These are phyloP conservation scores for Chloranthus sessilifolius DNA, from an alignment of 164 flowering plant species.

Conservation along the genomic window DNA sequence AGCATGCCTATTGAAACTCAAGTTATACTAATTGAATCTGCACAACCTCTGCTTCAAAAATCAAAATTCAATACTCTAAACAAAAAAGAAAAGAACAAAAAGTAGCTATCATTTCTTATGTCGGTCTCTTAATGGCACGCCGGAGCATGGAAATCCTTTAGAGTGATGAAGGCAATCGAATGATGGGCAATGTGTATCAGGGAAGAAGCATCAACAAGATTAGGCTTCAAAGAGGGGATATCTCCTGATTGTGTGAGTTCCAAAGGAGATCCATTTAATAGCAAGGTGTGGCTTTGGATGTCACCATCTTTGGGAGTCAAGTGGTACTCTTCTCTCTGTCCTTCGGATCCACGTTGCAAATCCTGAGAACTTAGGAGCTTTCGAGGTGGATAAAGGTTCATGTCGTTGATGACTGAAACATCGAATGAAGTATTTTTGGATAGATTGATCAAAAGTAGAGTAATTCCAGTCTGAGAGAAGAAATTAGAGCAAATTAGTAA, in stretches of 20 bases:
- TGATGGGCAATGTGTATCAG: conserved; percentile 4
- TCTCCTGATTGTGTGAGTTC: conserved; percentile 7
- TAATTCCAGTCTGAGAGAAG: conserved; percentile 36
- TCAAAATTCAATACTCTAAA: too few species aligned
- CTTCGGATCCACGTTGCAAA: conserved; percentile 2
- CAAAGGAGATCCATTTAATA: conserved; percentile 37
- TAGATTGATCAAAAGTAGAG: conserved; percentile 49
- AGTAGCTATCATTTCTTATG: too few species aligned
- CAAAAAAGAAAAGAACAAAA: too few species aligned
- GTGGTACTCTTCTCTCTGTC: conserved; percentile 47
- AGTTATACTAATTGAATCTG: too few species aligned
- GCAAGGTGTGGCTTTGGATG: conserved; percentile 34
- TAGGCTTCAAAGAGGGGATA: conserved; percentile 15
- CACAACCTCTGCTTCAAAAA: too few species aligned
- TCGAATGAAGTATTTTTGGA: conserved; percentile 34
- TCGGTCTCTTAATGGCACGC: too few species aligned
- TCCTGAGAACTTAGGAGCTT: too few species aligned
- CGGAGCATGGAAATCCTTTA: conserved; percentile 12
- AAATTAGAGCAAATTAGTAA: neutral
- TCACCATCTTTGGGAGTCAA: conserved; percentile 47
- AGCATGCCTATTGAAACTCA: too few species aligned
- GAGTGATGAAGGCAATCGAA: conserved; percentile 12
- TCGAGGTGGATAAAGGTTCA: conserved; percentile 18
- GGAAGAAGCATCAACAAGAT: neutral
- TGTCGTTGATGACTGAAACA: conserved; percentile 22